phyloP scores from a whole-genome alignment of 805 yeast genomes.

The Komagataella pseudopastoris region DNA sequence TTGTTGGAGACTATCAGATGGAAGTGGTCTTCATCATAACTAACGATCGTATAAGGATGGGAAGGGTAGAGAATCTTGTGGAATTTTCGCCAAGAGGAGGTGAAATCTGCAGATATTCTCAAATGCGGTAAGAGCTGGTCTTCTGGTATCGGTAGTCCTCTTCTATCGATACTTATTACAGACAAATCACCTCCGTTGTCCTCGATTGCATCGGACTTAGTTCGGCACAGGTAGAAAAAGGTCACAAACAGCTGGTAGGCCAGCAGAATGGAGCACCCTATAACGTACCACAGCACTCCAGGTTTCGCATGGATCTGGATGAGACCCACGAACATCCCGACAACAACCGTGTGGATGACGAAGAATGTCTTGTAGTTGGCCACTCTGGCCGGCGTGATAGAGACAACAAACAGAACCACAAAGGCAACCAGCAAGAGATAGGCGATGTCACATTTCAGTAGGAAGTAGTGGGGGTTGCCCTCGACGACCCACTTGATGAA shows the following conservation, averaged over 20 bases:
- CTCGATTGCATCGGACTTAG: conserved; percentile 9
- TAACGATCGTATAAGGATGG: conserved; percentile 57
- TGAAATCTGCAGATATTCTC: conserved; percentile 21
- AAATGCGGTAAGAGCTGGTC: conserved; percentile 6
- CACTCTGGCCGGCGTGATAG: conserved; percentile 36
- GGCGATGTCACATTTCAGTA: neutral
- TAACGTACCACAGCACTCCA: conserved; percentile 29
- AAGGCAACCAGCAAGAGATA: conserved; percentile 38
- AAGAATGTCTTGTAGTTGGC: conserved; percentile 40
- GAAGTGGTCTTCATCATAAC: conserved; percentile 19
- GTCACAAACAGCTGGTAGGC: conserved; percentile 19
- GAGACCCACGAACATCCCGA: conserved; percentile 28
- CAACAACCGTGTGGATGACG: conserved; percentile 37
- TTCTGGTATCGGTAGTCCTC: conserved; percentile 9
- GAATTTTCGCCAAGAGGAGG: conserved; percentile 18
- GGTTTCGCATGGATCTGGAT: conserved; percentile 61
- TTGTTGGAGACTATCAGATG: conserved; percentile 31
- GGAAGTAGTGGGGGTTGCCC: conserved; percentile 20
- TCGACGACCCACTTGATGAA: conserved; percentile 30
- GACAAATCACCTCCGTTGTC: conserved; percentile 10
- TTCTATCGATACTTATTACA: conserved; percentile 10
- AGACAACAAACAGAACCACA: conserved; percentile 24
- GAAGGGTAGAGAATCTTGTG: conserved; percentile 39
- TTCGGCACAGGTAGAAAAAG: conserved; percentile 14
- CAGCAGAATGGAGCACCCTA: conserved; percentile 17